Evolutionary conservation across 2,329 filamentous ascomycete genomes (phyloP), one percentile per base, ranked within the genome.

Genomic region (Aspergillus felis): DNA sequence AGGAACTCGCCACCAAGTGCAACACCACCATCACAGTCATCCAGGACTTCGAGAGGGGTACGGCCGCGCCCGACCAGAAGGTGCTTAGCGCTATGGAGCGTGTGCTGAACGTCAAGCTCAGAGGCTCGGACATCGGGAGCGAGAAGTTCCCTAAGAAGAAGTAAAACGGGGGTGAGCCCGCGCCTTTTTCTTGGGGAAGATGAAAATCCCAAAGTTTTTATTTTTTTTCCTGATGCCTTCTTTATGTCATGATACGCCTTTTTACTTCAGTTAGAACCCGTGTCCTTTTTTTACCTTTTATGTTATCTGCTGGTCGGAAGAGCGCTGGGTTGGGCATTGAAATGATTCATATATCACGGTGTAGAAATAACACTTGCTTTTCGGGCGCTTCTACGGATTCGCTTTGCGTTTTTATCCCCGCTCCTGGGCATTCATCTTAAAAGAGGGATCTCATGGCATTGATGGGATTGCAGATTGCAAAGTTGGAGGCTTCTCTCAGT

Each of bases 61-160:
- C 81, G 67, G 92, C 87, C 57, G 70, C 84, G 49, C 92, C 89
- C 57, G 92, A 96, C 79, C 92, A 95, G 78, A 92, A 92, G 81
- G 80, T 95, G 55, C 81, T 96, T 57, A 76, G 77, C 59, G 79
- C 82, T 65, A 91, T 96, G 83, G 91, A 96, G 84, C 83, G 87
- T 55, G 86, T 90, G 61, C 85, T 97, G 74, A 93, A 94, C 70
- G 85, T 96, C 70, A 91, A 96, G 81, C 83, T 97, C 70, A 84
- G 92, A 66, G 91, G 94, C 58, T 81, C 80, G 70, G 90, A 93
- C 78, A 94, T 97, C 74, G 93, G 92, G 61, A 82, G 86, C 74
- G 90, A 91, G 68, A 89, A 88, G 79, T 90, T 94, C 75, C 81
- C 86, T 64, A 91, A 90, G 83, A 90, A 89, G 81, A 86, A 85